Evolutionary conservation across 495 filamentous ascomycete genomes (phyloP).

Genomic region (Rostrohypoxylon terebratum): DNA sequence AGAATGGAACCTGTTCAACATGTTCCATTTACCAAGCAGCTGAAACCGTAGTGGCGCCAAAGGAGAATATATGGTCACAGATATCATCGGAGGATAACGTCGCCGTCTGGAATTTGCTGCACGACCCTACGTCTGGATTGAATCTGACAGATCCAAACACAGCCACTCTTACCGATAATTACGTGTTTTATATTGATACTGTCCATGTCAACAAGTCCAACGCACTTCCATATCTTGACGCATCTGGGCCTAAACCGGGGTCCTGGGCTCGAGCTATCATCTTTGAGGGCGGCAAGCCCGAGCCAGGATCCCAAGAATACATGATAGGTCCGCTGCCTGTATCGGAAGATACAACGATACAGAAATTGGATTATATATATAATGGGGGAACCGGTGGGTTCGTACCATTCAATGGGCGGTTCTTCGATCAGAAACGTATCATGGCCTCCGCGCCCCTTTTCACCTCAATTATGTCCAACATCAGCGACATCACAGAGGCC

Average conservation of each 20-base stretch:
- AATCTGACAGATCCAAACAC: slow-evolving; percentile 48
- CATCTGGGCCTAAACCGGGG: slow-evolving; percentile 51
- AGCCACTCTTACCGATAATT: slow-evolving; percentile 50
- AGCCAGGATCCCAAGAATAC: slow-evolving; percentile 62
- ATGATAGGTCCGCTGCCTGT: slow-evolving; percentile 64
- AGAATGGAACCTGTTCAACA: slow-evolving; percentile 16
- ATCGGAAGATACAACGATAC: slow-evolving; percentile 49
- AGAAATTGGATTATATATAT: slow-evolving; percentile 60
- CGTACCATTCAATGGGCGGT: slow-evolving; percentile 53
- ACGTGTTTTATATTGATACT: slow-evolving; percentile 60
- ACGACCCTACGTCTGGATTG: slow-evolving; percentile 46
- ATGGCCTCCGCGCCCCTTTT: slow-evolving; percentile 49
- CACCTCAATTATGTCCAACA: slow-evolving; percentile 47
- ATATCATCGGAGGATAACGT: slow-evolving; percentile 47
- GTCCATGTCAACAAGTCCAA: slow-evolving; percentile 66
- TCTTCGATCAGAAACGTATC: slow-evolving; percentile 49
- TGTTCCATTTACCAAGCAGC: slow-evolving; percentile 37
- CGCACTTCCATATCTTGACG: slow-evolving; percentile 61
- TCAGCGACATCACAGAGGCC: slow-evolving; percentile 53
- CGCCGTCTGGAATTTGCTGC: slow-evolving; percentile 49
- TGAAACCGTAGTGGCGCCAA: slow-evolving; percentile 38
- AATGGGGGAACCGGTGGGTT: slow-evolving; percentile 52
- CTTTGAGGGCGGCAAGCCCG: slow-evolving; percentile 55
- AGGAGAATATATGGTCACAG: slow-evolving; percentile 48
- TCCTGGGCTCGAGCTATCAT: slow-evolving; percentile 64